phyloP scores from a whole-genome alignment of 768 basidiomycete genomes.

The Suillus sp. region DNA sequence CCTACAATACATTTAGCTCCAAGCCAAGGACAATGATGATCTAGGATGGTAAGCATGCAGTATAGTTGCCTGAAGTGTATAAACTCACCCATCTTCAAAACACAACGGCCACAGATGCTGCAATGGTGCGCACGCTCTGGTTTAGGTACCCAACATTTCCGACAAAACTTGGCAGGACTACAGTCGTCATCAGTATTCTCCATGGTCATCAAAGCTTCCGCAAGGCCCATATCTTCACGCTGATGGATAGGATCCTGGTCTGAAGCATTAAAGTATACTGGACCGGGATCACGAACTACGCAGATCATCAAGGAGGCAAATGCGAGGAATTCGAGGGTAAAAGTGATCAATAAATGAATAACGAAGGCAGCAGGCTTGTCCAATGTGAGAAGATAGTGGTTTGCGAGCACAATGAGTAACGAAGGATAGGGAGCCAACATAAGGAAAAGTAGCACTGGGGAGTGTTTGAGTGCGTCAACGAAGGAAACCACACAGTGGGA shows the following conservation, averaged over 20 bases:
- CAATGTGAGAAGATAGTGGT: conserved; percentile 63
- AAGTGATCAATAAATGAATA: conserved; percentile 59
- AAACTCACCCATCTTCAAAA: conserved; percentile 79
- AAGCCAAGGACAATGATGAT: conserved; percentile 89
- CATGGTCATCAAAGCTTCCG: conserved; percentile 60
- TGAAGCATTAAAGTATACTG: conserved; percentile 37
- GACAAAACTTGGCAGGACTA: conserved; percentile 70
- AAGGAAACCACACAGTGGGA: conserved; percentile 2
- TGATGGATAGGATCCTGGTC: conserved; percentile 33
- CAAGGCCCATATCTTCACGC: conserved; percentile 49
- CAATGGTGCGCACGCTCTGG: conserved; percentile 85
- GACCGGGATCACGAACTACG: conserved; percentile 74
- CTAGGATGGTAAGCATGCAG: conserved; percentile 36
- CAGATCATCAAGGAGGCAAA: conserved; percentile 76
- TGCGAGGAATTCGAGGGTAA: conserved; percentile 66
- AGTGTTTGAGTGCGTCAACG: conserved; percentile 22
- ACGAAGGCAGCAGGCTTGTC: conserved; percentile 48
- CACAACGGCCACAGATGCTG: conserved; percentile 70
- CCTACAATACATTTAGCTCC: conserved; percentile 76
- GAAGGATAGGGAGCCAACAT: conserved; percentile 78
- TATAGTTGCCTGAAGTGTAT: not conserved
- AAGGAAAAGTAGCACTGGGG: conserved; percentile 50
- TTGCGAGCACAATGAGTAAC: conserved; percentile 62
- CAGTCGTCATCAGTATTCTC: conserved; percentile 55
- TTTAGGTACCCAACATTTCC: conserved; percentile 77